phyloP scores from a whole-genome alignment of 768 basidiomycete genomes.

The Naganishia antarctica region DNA sequence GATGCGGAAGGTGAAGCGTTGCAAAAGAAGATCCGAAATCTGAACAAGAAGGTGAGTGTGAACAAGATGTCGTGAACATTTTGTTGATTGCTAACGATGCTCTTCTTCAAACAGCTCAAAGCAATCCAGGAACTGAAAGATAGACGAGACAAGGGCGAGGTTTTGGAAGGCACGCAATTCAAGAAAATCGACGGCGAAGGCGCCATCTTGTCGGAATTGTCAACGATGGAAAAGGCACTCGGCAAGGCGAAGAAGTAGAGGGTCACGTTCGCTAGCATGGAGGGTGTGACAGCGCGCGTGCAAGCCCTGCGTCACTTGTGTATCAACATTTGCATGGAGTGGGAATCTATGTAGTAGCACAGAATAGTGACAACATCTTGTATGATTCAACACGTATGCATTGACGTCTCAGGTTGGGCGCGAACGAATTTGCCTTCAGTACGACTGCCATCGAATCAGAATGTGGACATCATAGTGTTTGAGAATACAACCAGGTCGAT shows the following conservation, averaged over 20 bases:
- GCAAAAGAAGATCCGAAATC: conserved; percentile 88
- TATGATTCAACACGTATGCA: neutral
- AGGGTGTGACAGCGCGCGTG: neutral
- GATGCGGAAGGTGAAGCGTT: conserved; percentile 58
- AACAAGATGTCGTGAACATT: neutral
- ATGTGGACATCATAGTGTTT: too few relatives aligned
- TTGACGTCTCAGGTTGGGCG: neutral
- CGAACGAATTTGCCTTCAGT: too few relatives aligned
- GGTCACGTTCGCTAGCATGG: too few relatives aligned
- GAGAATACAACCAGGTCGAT: too few relatives aligned
- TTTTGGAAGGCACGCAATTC: conserved; percentile 87
- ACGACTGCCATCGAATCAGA: too few relatives aligned
- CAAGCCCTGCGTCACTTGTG: neutral
- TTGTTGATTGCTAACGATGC: neutral
- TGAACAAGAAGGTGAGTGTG: conserved; percentile 83
- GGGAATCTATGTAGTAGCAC: neutral
- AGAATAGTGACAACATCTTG: neutral
- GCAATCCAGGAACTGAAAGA: conserved; percentile 98
- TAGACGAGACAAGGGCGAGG: conserved; percentile 80
- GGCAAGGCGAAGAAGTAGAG: conserved; percentile 23
- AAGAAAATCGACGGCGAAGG: conserved; percentile 93
- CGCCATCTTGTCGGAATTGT: conserved; percentile 76
- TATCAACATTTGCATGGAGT: neutral
- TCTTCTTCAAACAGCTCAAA: conserved; percentile 63
- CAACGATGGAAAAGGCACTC: conserved; percentile 43